Conservation (phyloP, 1,139 yeast species). For the Keqinozyma sinolaborantium region DNA sequence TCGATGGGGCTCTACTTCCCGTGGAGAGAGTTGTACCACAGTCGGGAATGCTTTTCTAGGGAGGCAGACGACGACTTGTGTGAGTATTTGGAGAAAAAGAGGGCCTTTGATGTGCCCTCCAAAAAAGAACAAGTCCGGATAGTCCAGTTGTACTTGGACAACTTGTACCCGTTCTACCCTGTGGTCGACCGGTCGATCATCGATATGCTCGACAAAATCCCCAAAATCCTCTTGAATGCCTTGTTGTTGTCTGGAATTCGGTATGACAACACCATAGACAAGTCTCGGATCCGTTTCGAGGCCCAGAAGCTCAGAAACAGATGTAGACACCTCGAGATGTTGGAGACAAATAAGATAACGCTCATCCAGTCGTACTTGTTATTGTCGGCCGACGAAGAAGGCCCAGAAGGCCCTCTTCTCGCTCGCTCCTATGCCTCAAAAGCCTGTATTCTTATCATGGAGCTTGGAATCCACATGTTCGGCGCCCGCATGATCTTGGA, state of each 20-base stretch:
- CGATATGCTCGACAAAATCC: conserved; percentile 10
- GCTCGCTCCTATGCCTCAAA: conserved; percentile 18
- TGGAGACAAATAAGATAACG: conserved; percentile 20
- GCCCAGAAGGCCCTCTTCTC: conserved; percentile 19
- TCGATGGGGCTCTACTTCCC: conserved; percentile 23
- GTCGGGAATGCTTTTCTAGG: conserved; percentile 4
- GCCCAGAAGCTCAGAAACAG: conserved; percentile 17
- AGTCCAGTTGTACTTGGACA: conserved; percentile 16
- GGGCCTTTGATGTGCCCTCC: conserved; percentile 19
- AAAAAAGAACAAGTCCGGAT: conserved; percentile 14
- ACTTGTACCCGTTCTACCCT: conserved; percentile 21
- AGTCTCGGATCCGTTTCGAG: conserved; percentile 9
- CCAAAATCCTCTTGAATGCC: conserved; percentile 21
- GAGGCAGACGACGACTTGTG: conserved; percentile 14
- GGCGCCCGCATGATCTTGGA: conserved; percentile 10
- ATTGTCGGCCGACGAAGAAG: conserved; percentile 24
- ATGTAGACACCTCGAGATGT: conserved; percentile 20
- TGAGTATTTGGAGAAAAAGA: conserved; percentile 15
- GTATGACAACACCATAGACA: conserved; percentile 9
- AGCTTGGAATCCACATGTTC: neutral
- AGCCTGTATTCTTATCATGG: conserved; percentile 15
- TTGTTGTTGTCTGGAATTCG: conserved; percentile 18
- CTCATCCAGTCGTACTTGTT: conserved; percentile 21
- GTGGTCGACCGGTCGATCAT: conserved; percentile 16
- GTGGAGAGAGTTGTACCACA: conserved; percentile 18